Percentiles rank a stretch among this genome's conserved stretches.
Conservation (phyloP, 805 yeast species). For the Saturnispora kantuleensis region DNA sequence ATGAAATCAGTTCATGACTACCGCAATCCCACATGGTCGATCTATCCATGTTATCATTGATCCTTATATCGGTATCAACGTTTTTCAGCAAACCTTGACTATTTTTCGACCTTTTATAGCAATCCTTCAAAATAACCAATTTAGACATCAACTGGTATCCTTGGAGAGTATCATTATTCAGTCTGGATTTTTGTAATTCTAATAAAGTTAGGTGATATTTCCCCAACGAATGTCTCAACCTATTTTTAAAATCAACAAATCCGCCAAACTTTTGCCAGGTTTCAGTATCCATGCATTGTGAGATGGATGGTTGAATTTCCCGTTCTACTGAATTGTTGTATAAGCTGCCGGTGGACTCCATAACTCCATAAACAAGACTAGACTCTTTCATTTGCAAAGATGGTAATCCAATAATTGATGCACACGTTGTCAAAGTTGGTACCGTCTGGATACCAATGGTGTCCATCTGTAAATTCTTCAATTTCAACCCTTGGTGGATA, state of each 20-base stretch:
- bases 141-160: conserved; percentile 9
- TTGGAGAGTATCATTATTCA: conserved; percentile 18
- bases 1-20: conserved; percentile 22
- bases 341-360: conserved; percentile 35
- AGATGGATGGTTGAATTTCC: conserved; percentile 40
- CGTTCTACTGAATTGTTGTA: conserved; percentile 41
- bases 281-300: conserved; percentile 45
- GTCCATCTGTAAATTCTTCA: conserved; percentile 72
- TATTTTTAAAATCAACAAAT: conserved; percentile 48
- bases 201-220: conserved; percentile 30
- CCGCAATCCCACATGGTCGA: conserved; percentile 45
- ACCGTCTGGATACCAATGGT: conserved; percentile 46
- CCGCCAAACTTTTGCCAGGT: conserved; percentile 61
- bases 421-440: conserved; percentile 37
- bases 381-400: neutral
- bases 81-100: neutral
- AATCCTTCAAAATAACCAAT: conserved; percentile 10
- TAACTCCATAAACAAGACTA: conserved; percentile 18
- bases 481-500: conserved; percentile 45
- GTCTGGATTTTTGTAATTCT: conserved; percentile 27
- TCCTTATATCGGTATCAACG: conserved; percentile 24
- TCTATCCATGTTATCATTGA: conserved; percentile 53
- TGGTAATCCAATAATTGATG: conserved; percentile 10
- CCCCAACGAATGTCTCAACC: conserved; percentile 42
- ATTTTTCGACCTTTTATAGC: conserved; percentile 7